Base-by-base conservation (phyloP, 192 early-diverging fungal genomes). In the Jimgerdemannia flammicorona region DNA sequence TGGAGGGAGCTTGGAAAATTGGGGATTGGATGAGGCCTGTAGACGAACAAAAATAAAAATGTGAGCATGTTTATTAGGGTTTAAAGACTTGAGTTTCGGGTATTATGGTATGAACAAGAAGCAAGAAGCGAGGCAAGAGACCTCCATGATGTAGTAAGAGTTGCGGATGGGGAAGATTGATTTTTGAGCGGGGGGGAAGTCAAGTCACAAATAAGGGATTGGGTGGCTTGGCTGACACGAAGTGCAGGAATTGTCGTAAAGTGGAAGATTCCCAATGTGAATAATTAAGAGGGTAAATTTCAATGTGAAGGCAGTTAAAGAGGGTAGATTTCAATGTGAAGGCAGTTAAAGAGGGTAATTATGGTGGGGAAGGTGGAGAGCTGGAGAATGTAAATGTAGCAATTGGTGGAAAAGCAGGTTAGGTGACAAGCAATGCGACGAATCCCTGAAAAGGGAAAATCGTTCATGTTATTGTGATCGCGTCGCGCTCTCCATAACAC, bases 1-100 rank as follows among this genome's bases (percentile, higher is more conserved):
- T 19, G 67, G 67, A 19, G 67, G 67, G 40, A 68, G 67, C 67
- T 68, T 68, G 19, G 67, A 20, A 1, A 68, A 68, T 68, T 68
- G 67, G 19, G 64, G 64, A 41, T 18, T 68, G 14, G 49, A 59
- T 14, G 49, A 14, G 14, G 49, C 49, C 49, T 59, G 6, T 10
- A 59, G 49, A 14, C 14, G 49, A 59, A 54, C 2, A 59, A 59
- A 59, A 10, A 59, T 10, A 59, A 59, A 6, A 59, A 10, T 10
- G 49, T 14, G 49, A 59, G 49, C 29, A 29, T 29, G 29, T 29
- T 29, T 29, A 29, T 29, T 29, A 29, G 29, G 29, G 29, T 29
- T 29, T 29, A 29, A 29, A 29, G 29, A 29, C 29, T 29, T 29
- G 29, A 29, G 29, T 29, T 29, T 29, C 29, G 0, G 49, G 14